A percentile compares a stretch with the other conserved stretches of the same genome.
phyloP scores from a whole-genome alignment of 345 rosid genomes.

The Arabis alpina region DNA sequence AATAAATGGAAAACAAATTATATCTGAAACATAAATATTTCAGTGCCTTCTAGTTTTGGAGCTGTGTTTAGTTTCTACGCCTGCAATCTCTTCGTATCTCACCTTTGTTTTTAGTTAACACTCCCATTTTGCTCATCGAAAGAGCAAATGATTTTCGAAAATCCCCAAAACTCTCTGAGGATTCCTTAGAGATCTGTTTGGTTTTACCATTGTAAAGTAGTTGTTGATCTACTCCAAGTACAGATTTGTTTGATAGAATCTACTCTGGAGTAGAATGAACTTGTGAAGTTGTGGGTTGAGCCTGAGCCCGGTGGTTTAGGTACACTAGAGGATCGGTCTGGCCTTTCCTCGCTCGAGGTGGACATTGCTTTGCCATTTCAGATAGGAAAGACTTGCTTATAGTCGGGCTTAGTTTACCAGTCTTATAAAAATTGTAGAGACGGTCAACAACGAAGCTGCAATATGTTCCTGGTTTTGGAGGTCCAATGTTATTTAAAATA shows the following conservation, averaged over 20 bases:
- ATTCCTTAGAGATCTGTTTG: constrained; percentile 52
- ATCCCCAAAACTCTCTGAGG: constrained; percentile 59
- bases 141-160: constrained; percentile 62
- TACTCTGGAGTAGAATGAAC: constrained; percentile 55
- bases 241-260: constrained; percentile 48
- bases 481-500: constrained; percentile 1
- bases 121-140: constrained; percentile 74
- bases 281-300: constrained; percentile 52
- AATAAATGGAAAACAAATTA: constrained; percentile 41
- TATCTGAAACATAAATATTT: constrained; percentile 40
- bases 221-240: constrained; percentile 76
- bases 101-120: constrained; percentile 61
- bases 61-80: constrained; percentile 39
- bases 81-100: constrained; percentile 66
- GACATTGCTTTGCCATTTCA: constrained; percentile 53
- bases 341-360: constrained; percentile 49
- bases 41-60: constrained; percentile 8
- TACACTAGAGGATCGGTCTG: constrained; percentile 58
- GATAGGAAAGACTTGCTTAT: constrained; percentile 48
- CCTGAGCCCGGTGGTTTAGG: constrained; percentile 60
- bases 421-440: constrained; percentile 58
- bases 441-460: constrained; percentile 57
- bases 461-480: constrained; percentile 48
- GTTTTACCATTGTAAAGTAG: constrained; percentile 53
- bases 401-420: constrained; percentile 54